A percentile compares a stretch with the other conserved stretches of the same genome.
phyloP scores from a whole-genome alignment of 1,139 yeast genomes.

The Entelexis paramagnoliae region DNA sequence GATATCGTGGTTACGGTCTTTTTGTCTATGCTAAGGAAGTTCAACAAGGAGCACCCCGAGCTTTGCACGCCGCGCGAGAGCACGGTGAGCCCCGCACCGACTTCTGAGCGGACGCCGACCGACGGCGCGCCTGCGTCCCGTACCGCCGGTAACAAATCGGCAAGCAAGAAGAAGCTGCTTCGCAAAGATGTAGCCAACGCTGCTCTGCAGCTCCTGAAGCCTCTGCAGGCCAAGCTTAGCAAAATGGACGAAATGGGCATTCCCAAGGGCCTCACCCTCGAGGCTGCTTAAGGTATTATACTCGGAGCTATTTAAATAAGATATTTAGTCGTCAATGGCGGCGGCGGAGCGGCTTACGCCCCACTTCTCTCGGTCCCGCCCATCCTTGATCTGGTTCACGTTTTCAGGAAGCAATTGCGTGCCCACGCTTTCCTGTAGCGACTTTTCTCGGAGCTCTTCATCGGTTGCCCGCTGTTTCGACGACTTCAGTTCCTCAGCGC shows the following conservation, averaged over 20 bases:
- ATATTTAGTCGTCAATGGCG: conserved; percentile 34
- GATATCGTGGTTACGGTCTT: conserved; percentile 60
- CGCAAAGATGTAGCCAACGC: conserved; percentile 34
- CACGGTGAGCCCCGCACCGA: not conserved
- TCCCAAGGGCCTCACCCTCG: conserved; percentile 1
- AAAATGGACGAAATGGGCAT: conserved; percentile 18
- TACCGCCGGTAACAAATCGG: not conserved
- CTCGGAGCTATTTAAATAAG: not conserved
- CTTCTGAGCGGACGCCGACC: not conserved
- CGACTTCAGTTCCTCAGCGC: conserved; percentile 29
- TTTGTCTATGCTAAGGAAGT: conserved; percentile 38
- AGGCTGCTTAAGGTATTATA: not conserved
- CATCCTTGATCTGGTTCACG: conserved; percentile 29
- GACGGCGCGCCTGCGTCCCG: not conserved
- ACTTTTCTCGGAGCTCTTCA: conserved; percentile 26
- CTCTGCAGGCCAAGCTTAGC: conserved; percentile 23
- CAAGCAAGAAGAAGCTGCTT: conserved; percentile 26
- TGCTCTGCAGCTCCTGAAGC: conserved; percentile 31
- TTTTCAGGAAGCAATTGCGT: conserved; percentile 29
- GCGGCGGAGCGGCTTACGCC: conserved; percentile 41
- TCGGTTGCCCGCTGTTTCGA: conserved; percentile 27
- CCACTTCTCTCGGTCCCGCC: conserved; percentile 40
- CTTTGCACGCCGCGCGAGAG: conserved; percentile 9
- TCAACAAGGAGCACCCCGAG: conserved; percentile 2
- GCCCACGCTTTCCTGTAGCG: conserved; percentile 27